Evolutionary conservation across 805 yeast genomes (phyloP).

Genomic region (Monosporozyma siamensis): DNA sequence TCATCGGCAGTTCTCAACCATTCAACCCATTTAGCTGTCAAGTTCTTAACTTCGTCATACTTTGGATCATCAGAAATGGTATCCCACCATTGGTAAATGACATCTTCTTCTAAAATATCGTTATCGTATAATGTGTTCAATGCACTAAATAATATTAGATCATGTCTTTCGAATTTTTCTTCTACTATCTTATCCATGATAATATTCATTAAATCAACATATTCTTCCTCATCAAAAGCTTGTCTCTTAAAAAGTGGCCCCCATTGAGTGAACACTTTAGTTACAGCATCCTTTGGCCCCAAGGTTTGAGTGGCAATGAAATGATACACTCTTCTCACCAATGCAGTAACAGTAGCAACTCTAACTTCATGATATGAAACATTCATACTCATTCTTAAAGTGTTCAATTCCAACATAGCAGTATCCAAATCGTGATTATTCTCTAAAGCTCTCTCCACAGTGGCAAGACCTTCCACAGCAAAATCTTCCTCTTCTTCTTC

Average conservation of each 20-base stretch:
- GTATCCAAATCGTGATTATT: slow-evolving; percentile 90
- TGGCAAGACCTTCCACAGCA: slow-evolving; percentile 82
- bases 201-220: slow-evolving; percentile 54
- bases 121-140: slow-evolving; percentile 62
- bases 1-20: slow-evolving; percentile 81
- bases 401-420: slow-evolving; percentile 84
- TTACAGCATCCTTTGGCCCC: slow-evolving; percentile 65
- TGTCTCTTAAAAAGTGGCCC: slow-evolving; percentile 72
- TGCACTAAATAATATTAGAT: slow-evolving; percentile 30
- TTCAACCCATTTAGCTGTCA: slow-evolving; percentile 66
- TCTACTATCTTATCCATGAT: slow-evolving; percentile 31
- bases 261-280: slow-evolving; percentile 74
- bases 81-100: slow-evolving; percentile 77
- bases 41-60: slow-evolving; percentile 41
- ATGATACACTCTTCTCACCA: slow-evolving; percentile 59
- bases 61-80: slow-evolving; percentile 31
- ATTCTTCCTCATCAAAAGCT: slow-evolving; percentile 73
- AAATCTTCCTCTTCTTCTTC: slow-evolving; percentile 57
- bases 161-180: slow-evolving; percentile 29
- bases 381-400: slow-evolving; percentile 95
- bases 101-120: slow-evolving; percentile 77
- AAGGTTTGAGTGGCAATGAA: slow-evolving; percentile 70
- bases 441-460: slow-evolving; percentile 84
- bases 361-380: slow-evolving; percentile 92
- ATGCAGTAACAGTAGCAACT: slow-evolving; percentile 64